phyloP scores from a whole-genome alignment of 2,329 filamentous ascomycete species.

The Penicillium vulpinum region DNA sequence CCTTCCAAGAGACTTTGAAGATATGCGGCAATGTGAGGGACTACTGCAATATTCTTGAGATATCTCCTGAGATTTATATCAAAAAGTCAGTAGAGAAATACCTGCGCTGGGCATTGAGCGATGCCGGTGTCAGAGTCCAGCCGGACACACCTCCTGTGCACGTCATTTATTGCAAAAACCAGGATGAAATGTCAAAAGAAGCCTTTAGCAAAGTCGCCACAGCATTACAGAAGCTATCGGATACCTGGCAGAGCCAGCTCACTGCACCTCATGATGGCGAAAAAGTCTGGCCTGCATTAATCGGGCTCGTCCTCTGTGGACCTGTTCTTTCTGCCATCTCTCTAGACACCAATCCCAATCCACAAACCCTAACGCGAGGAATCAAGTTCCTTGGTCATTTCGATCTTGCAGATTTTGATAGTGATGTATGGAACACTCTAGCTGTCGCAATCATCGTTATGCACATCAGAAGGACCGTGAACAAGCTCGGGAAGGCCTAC shows the following conservation, averaged over 20 bases:
- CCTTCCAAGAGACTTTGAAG: slow-evolving; percentile 51
- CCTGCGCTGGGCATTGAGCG: slow-evolving; percentile 55
- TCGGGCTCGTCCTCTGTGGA: slow-evolving; percentile 56
- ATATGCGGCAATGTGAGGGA: slow-evolving; percentile 56
- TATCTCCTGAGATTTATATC: slow-evolving; percentile 40
- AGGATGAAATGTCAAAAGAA: slow-evolving; percentile 40
- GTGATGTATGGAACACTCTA: slow-evolving; percentile 63
- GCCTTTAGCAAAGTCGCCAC: slow-evolving; percentile 45
- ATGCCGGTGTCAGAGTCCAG: slow-evolving; percentile 45
- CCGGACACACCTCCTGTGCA: slow-evolving; percentile 47
- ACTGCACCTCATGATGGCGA: slow-evolving; percentile 6
- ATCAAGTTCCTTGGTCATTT: slow-evolving; percentile 48
- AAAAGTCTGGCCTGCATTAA: slow-evolving; percentile 49
- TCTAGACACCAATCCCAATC: slow-evolving; percentile 44
- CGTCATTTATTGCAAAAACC: slow-evolving; percentile 44
- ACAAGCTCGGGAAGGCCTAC: slow-evolving; percentile 43
- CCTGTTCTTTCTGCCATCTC: slow-evolving; percentile 56
- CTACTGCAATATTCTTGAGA: slow-evolving; percentile 40
- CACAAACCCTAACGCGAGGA: slow-evolving; percentile 6
- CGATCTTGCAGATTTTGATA: slow-evolving; percentile 53
- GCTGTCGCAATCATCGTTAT: slow-evolving; percentile 58
- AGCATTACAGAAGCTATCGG: slow-evolving; percentile 47
- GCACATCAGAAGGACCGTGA: slow-evolving; percentile 54
- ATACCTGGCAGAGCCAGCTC: slow-evolving; percentile 41
- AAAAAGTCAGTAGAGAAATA: slow-evolving; percentile 48